phyloP scores from a whole-genome alignment of 2,329 filamentous ascomycete genomes.

The Cryphonectria naterciae region DNA sequence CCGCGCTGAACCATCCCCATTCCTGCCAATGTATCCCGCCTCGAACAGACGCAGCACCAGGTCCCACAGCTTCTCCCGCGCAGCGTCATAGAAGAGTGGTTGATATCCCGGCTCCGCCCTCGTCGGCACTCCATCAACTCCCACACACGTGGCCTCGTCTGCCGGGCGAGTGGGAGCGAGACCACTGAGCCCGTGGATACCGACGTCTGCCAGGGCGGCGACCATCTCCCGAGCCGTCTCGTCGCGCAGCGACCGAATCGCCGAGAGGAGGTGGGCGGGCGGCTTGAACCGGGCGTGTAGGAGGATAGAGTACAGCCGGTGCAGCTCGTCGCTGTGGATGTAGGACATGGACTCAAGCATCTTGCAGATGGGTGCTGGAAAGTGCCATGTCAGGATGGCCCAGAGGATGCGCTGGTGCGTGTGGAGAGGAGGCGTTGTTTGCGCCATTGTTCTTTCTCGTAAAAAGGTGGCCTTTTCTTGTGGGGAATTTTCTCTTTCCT shows the following conservation, averaged over 20 bases:
- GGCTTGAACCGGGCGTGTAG: background rate
- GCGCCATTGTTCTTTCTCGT: background rate
- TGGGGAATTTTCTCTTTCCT: background rate
- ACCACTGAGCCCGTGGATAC: background rate
- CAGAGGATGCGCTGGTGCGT: conserved; percentile 21
- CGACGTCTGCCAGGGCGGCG: conserved; percentile 12
- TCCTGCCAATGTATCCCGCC: conserved; percentile 12
- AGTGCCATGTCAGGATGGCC: conserved; percentile 20
- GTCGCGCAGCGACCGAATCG: conserved; percentile 11
- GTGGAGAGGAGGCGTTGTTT: background rate
- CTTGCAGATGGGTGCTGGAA: conserved; percentile 21
- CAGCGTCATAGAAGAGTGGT: conserved; percentile 17
- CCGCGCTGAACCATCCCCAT: conserved; percentile 13
- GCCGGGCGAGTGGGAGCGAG: background rate
- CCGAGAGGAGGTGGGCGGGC: conserved; percentile 13
- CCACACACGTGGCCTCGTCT: background rate
- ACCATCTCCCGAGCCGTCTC: conserved; percentile 13
- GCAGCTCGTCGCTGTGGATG: conserved; percentile 20
- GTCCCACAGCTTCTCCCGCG: conserved; percentile 20
- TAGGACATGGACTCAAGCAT: conserved; percentile 1
- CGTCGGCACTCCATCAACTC: background rate
- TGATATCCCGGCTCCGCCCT: background rate
- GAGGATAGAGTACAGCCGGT: conserved; percentile 21
- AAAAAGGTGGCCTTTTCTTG: background rate
- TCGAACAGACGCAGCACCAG: conserved; percentile 20